Conservation (phyloP, 371 early-diverging fungal species). For the Cladochytrium tenue region DNA sequence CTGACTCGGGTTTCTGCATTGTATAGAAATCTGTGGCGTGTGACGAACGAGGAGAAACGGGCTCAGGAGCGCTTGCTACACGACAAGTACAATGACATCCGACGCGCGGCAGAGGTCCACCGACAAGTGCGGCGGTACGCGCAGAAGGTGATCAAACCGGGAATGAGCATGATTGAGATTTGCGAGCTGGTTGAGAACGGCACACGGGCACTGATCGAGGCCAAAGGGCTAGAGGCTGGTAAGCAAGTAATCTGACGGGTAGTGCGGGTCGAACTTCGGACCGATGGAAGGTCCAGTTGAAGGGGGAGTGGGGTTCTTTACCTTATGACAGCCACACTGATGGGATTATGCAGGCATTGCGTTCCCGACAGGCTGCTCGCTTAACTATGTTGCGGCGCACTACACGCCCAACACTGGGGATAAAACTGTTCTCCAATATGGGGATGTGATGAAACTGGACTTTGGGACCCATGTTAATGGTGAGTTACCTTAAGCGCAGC, state of each 20-base stretch:
- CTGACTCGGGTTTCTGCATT: constrained; percentile 1
- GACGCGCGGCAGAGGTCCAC: constrained; percentile 91
- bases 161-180: constrained; percentile 95
- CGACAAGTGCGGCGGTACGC: constrained; percentile 80
- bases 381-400: constrained; percentile 99
- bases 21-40: constrained; percentile 39
- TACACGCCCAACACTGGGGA: constrained; percentile 98
- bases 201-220: constrained; percentile 88
- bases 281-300: too few species aligned
- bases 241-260: background rate
- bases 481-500: too few species aligned
- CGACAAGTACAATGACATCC: constrained; percentile 70
- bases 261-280: too few species aligned
- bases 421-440: constrained; percentile 82
- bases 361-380: constrained; percentile 98
- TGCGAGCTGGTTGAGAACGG: constrained; percentile 94
- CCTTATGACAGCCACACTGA: background rate
- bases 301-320: too few species aligned
- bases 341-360: constrained; percentile 69
- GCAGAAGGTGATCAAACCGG: constrained; percentile 88
- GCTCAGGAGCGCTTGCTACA: constrained; percentile 34
- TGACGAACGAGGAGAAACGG: constrained; percentile 49
- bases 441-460: constrained; percentile 98
- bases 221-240: constrained; percentile 81
- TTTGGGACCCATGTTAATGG: constrained; percentile 98